Conservation (phyloP, 768 basidiomycete genomes). For the Galerina marginata region DNA sequence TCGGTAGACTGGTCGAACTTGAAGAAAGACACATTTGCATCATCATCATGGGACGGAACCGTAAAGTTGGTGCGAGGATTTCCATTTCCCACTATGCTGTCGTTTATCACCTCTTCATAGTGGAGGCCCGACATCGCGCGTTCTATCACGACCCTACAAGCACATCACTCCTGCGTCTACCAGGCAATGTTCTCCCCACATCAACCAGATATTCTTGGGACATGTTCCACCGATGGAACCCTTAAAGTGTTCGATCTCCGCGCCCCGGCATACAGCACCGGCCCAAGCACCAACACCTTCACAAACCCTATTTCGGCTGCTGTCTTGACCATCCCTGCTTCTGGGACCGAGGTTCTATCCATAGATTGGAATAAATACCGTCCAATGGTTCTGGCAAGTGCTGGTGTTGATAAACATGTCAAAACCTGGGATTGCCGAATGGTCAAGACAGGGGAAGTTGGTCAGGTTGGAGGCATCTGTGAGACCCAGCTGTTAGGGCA, state of each 20-base stretch:
- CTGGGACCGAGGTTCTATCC: conserved; percentile 77
- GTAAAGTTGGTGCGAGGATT: conserved; percentile 76
- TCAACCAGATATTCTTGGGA: conserved; percentile 78
- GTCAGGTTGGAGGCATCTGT: conserved; percentile 72
- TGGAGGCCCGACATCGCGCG: conserved; percentile 86
- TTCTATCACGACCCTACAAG: conserved; percentile 82
- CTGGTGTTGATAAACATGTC: conserved; percentile 76
- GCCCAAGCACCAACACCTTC: conserved; percentile 58
- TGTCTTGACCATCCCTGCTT: conserved; percentile 78
- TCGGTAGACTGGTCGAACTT: conserved; percentile 96
- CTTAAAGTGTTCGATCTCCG: conserved; percentile 67
- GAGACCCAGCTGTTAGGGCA: conserved; percentile 79
- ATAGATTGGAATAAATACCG: conserved; percentile 95
- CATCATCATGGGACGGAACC: conserved; percentile 91
- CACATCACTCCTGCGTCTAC: conserved; percentile 87
- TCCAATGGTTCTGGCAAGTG: conserved; percentile 76
- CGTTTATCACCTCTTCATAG: conserved; percentile 43
- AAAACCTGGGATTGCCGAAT: conserved; percentile 91
- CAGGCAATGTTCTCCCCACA: conserved; percentile 93
- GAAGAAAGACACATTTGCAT: conserved; percentile 85
- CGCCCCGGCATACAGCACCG: conserved; percentile 60
- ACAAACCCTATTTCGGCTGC: conserved; percentile 72
- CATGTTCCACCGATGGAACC: conserved; percentile 55
- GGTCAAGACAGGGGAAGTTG: conserved; percentile 61
- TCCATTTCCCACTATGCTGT: background rate